Conservation (phyloP, 1,284 basidiomycete species). For the Microbotryum intermedium region DNA sequence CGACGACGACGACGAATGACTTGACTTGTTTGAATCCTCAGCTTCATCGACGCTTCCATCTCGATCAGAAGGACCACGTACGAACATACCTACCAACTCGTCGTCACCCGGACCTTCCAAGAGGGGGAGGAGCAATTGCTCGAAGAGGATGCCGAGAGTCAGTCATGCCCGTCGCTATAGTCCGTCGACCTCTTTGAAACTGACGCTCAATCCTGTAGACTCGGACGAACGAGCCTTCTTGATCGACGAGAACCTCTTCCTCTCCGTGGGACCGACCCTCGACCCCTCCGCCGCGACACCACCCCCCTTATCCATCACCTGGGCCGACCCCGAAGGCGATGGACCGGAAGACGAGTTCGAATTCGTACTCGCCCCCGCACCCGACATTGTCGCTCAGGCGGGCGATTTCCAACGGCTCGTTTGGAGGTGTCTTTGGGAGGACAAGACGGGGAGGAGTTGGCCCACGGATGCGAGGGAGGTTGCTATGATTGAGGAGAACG, state of each 20-base stretch:
- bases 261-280: constrained; percentile 58
- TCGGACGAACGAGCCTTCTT: constrained; percentile 79
- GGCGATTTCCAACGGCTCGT: constrained; percentile 38
- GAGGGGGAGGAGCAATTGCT: constrained; percentile 89
- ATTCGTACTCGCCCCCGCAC: constrained; percentile 21
- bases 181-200: neutral
- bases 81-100: constrained; percentile 90
- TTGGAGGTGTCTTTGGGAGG: constrained; percentile 37
- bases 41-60: constrained; percentile 90
- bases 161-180: constrained; percentile 37
- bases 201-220: constrained; percentile 1
- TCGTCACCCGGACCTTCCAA: constrained; percentile 87
- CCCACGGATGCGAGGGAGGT: constrained; percentile 17
- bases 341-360: constrained; percentile 52
- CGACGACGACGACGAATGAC: neutral
- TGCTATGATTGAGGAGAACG: constrained; percentile 4
- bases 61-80: constrained; percentile 75
- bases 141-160: constrained; percentile 92
- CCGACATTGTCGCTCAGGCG: constrained; percentile 28
- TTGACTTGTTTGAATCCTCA: constrained; percentile 37
- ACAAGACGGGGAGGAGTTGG: constrained; percentile 25
- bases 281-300: constrained; percentile 50
- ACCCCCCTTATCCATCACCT: constrained; percentile 62
- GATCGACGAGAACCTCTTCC: constrained; percentile 78
- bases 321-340: constrained; percentile 63